Evolutionary conservation across 768 basidiomycete species (phyloP), one percentile per base, ranked within the genome.

Genomic region (Tulasnella sp.): DNA sequence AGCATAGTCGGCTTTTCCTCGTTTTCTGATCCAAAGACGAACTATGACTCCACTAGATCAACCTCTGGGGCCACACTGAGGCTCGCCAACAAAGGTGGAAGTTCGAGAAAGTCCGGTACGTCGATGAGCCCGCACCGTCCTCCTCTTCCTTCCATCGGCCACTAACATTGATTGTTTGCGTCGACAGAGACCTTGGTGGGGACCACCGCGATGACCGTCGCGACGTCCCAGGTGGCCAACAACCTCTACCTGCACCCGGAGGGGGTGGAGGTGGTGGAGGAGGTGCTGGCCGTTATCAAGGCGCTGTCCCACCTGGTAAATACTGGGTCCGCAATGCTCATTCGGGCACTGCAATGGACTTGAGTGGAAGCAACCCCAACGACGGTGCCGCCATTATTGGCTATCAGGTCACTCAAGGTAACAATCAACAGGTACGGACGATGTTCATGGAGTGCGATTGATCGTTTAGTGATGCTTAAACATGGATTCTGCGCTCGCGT

Each of bases 361-460:
- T 75, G 42, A 50, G 42, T 42, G 74, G 74, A 44, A 50, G 74
- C 24, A 34, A 44, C 28, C 22, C 37, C 16, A 75, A 44, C 22
- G 74, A 75, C 31, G 74, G 74, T 37, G 31, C 74, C 40, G 48
- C 42, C 24, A 40, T 75, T 24, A 75, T 75, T 44, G 74, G 74
- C 14, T 75, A 75, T 31, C 48, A 44, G n/a, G 74, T 50, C 40
- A 50, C 42, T 34, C 42, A 50, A 44, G 74, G 74, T 3, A 44
- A 75, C 41, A 75, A 75, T 40, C 74, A 75, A 75, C 42, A 75
- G 74, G 74, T 75, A 44, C 31, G 74, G 42, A 28, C 40, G 8
- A 8, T 14, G 11, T 28, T 75, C 48, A n/a, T 24, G 16, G 74
- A 7, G 20, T 4, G 28, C 7, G 40, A 18, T 42, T 28, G 0